Evolutionary conservation across 495 filamentous ascomycete genomes (phyloP), one percentile per base, ranked within the genome.

Genomic region (Penicillium canescens): DNA sequence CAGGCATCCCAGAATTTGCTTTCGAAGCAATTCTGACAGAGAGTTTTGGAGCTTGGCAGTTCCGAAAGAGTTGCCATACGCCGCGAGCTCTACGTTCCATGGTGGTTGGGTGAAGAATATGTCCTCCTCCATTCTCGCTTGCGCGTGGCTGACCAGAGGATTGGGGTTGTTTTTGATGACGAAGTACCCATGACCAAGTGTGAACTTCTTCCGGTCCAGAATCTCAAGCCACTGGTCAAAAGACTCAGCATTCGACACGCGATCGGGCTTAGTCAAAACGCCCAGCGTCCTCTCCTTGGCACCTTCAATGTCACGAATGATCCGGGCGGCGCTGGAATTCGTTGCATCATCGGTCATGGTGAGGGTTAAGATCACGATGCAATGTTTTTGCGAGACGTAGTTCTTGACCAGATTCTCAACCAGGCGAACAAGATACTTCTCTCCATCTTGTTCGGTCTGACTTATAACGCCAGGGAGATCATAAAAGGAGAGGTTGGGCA

Each of bases 401-500:
- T 85, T 71, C 21, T 72, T 77, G 0, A 88, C 84, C 0, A 96
- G 66, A 24, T 87, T 88, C 50, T 82, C 78, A 0, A 96, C 84
- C 0, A 92, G 78, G 0, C 68, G 60, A 5, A 89, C 84, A 0
- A 93, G 72, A 44, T 89, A 87, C 0, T 70, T 69, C 26, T 89
- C 84, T n/a, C 84, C 72, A 3, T 79, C 73, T 6, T 82, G 72
- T 35, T 85, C 82, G 0, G 79, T 73, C 0, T 83, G 84, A 46
- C 83, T 82, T 55, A 95, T 90, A 4, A 93, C 82, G 0, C 91
- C 91, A 0, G 91, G 91, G 0, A 95, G 70, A 57, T 96, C 91
- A 55, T 87, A 92, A 54, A 96, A 91, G 0, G 85, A 87, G 0
- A 95, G 66, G 35, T 86, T 83, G 0, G 88, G 85, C 0, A 92